A percentile compares a stretch with the other conserved stretches of the same genome.
Evolutionary conservation across 2,329 filamentous ascomycete species (phyloP).

Genomic region (Corinectria fuckeliana): DNA sequence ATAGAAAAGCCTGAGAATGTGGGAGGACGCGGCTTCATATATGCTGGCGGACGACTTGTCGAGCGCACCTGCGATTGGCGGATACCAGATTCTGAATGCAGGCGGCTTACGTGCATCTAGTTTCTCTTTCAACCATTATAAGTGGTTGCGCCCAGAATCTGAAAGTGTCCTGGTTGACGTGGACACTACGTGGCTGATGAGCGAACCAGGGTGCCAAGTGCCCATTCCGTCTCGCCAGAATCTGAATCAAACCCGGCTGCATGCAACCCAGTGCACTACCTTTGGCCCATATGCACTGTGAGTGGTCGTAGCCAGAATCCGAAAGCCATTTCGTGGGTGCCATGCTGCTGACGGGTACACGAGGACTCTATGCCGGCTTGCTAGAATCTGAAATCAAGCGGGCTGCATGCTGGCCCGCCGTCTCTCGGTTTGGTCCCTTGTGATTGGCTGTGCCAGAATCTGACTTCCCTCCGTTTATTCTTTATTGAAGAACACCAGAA

Average conservation of each 20-base stretch:
- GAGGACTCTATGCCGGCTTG: too few species aligned
- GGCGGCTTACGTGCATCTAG: neutral
- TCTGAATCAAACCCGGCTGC: too few species aligned
- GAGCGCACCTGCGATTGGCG: neutral
- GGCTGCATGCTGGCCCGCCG: too few species aligned
- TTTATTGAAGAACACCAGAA: too few species aligned
- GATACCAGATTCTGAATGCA: neutral
- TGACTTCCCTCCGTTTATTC: too few species aligned
- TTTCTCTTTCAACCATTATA: neutral
- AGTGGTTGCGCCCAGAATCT: slow-evolving; percentile 2
- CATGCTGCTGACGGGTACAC: neutral
- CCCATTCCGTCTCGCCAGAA: neutral
- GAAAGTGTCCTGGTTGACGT: neutral
- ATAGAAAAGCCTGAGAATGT: neutral
- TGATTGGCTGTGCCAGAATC: too few species aligned
- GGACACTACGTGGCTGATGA: too few species aligned
- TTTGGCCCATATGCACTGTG: too few species aligned
- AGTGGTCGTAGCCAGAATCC: neutral
- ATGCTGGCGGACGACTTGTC: neutral
- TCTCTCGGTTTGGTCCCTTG: too few species aligned
- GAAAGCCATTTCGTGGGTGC: too few species aligned
- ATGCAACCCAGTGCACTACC: too few species aligned
- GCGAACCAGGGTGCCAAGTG: neutral
- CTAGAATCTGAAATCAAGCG: too few species aligned
- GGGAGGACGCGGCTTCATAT: neutral